phyloP scores from a whole-genome alignment of 805 yeast genomes.

The Priceomyces castillae region DNA sequence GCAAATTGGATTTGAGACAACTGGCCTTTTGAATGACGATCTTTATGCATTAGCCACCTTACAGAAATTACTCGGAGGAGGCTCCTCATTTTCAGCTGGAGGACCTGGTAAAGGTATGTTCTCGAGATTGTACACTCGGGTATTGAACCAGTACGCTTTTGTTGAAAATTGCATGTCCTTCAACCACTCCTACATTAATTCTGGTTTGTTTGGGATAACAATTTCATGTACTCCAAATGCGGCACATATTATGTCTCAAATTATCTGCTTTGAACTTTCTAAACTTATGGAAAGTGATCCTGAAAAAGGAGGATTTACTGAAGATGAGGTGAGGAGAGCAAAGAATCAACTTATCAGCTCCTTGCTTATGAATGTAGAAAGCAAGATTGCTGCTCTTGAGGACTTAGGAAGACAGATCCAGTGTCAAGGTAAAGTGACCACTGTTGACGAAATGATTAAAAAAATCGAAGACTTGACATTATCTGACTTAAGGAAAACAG shows the following conservation, averaged over 20 bases:
- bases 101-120: conserved; percentile 99
- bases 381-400: conserved; percentile 89
- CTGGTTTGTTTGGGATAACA: conserved; percentile 88
- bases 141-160: conserved; percentile 85
- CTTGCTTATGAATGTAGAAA: conserved; percentile 87
- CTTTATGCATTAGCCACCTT: conserved; percentile 86
- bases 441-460: conserved; percentile 76
- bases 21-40: conserved; percentile 79
- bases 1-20: conserved; percentile 85
- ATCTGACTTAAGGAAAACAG: conserved; percentile 68
- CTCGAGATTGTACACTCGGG: conserved; percentile 86
- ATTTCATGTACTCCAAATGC: conserved; percentile 84
- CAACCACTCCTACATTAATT: conserved; percentile 85
- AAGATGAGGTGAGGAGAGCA: conserved; percentile 79
- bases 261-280: conserved; percentile 52
- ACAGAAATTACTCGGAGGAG: conserved; percentile 92
- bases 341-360: conserved; percentile 89
- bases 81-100: conserved; percentile 96
- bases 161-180: conserved; percentile 86
- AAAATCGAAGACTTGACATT: conserved; percentile 68
- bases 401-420: conserved; percentile 95
- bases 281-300: conserved; percentile 32
- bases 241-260: conserved; percentile 77
- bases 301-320: conserved; percentile 55
- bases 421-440: conserved; percentile 71